A percentile compares a stretch with the other conserved stretches of the same genome.
These are phyloP conservation scores for Coffea eugenioides DNA, from an alignment of 257 asterid species.

Conservation along the genomic window DNA sequence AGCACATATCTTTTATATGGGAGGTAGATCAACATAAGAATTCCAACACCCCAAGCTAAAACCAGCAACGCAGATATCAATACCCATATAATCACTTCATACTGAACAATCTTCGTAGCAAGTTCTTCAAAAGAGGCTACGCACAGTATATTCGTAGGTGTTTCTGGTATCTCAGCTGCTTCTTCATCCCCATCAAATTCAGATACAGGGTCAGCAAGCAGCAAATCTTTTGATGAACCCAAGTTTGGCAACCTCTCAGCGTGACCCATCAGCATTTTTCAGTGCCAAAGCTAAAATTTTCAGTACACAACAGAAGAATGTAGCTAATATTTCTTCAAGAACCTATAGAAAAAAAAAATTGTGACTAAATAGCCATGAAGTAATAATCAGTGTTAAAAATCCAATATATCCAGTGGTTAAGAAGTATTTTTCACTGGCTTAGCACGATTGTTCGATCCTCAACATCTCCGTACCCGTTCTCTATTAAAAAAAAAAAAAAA, in stretches of 20 bases:
- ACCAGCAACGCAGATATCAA: conserved; percentile 63
- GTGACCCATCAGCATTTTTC: conserved; percentile 52
- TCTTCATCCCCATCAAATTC: conserved; percentile 50
- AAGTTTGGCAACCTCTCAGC: conserved; percentile 41
- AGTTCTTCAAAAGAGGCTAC: conserved; percentile 65
- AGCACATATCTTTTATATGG: conserved; percentile 69
- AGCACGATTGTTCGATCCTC: too few relatives aligned
- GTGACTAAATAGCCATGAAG: not conserved
- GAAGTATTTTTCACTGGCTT: too few relatives aligned
- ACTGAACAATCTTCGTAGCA: conserved; percentile 43
- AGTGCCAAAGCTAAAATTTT: conserved; percentile 11
- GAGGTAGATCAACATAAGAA: conserved; percentile 61
- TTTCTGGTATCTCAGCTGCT: conserved; percentile 24
- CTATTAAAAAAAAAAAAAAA: not conserved
- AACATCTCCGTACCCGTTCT: too few relatives aligned
- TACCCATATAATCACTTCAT: conserved; percentile 65
- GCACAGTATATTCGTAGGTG: conserved; percentile 36
- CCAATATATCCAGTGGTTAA: too few relatives aligned
- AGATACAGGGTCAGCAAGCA: conserved; percentile 51
- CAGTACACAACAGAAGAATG: not conserved
- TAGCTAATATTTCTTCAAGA: not conserved
- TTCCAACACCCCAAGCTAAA: conserved; percentile 79
- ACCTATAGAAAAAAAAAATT: not conserved
- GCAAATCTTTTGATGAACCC: conserved; percentile 34
- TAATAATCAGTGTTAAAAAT: too few relatives aligned